phyloP scores from a whole-genome alignment of 2,329 filamentous ascomycete species.

The Aureobasidium sp. region DNA sequence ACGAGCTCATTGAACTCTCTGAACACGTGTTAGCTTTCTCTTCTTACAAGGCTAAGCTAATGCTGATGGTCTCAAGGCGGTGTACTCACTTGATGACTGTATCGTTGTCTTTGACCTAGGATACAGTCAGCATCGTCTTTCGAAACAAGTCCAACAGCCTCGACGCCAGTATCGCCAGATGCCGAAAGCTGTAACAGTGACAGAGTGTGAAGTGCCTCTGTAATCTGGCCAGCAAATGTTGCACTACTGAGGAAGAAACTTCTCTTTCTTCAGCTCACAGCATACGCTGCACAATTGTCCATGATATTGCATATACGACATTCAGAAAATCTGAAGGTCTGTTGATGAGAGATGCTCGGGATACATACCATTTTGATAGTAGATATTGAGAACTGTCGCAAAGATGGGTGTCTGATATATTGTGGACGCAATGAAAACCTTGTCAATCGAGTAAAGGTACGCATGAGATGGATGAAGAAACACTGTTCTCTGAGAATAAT shows the following conservation, averaged over 20 bases:
- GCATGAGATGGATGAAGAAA: background rate
- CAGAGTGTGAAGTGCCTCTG: no score
- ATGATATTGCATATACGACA: background rate
- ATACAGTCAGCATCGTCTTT: background rate
- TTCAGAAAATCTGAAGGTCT: background rate
- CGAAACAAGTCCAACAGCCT: background rate
- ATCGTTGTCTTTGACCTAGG: conserved; percentile 39
- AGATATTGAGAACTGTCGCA: background rate
- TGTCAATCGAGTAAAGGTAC: background rate
- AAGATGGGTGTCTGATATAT: background rate
- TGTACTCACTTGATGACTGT: conserved; percentile 39
- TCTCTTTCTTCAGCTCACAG: background rate
- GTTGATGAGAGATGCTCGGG: background rate
- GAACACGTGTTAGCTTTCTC: conserved; percentile 1
- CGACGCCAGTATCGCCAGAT: background rate
- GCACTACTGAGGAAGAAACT: background rate
- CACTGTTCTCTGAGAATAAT: background rate
- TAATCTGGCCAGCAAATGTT: background rate
- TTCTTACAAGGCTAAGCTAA: no score
- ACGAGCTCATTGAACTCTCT: conserved; percentile 58
- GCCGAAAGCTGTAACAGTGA: no score
- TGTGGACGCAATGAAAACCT: background rate
- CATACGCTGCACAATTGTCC: background rate
- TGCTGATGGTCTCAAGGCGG: background rate
- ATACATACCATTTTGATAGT: conserved; percentile 29